Conservation (phyloP, 768 basidiomycete genomes). For the Kwoniella botswanensis region DNA sequence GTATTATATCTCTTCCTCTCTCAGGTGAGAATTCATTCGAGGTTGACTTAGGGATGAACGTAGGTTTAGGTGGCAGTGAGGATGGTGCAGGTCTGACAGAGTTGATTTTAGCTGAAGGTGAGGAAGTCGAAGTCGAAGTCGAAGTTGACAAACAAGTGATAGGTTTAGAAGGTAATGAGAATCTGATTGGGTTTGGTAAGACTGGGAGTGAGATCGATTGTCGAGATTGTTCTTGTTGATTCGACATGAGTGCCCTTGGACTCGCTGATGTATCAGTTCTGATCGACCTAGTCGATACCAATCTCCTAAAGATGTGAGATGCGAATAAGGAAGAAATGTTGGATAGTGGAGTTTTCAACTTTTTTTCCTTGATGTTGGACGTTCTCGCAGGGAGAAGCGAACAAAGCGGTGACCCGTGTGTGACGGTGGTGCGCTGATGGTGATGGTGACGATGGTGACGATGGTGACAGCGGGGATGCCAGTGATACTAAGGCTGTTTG, state of each 20-base stretch:
- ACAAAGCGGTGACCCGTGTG: too few species aligned
- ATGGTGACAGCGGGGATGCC: too few species aligned
- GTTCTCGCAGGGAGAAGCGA: too few species aligned
- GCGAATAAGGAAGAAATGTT: too few species aligned
- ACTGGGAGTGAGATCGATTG: neutral
- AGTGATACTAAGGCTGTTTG: too few species aligned
- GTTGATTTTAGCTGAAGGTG: neutral
- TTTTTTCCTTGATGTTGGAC: too few species aligned
- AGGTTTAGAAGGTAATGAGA: constrained; percentile 19
- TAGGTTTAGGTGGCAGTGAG: constrained; percentile 27
- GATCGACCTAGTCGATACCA: too few species aligned
- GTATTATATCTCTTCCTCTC: neutral
- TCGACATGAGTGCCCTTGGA: neutral
- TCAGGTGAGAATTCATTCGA: neutral
- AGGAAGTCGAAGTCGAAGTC: neutral
- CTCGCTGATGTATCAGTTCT: neutral
- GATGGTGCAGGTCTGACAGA: neutral
- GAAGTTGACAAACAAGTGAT: neutral
- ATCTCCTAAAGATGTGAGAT: too few species aligned
- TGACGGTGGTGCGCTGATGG: too few species aligned
- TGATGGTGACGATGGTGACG: too few species aligned
- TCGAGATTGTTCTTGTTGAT: neutral
- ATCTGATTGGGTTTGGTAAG: neutral
- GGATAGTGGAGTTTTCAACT: too few species aligned
- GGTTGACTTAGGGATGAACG: neutral